phyloP scores from a whole-genome alignment of 192 early-diverging fungal genomes.

The Entomortierella chlamydospora region DNA sequence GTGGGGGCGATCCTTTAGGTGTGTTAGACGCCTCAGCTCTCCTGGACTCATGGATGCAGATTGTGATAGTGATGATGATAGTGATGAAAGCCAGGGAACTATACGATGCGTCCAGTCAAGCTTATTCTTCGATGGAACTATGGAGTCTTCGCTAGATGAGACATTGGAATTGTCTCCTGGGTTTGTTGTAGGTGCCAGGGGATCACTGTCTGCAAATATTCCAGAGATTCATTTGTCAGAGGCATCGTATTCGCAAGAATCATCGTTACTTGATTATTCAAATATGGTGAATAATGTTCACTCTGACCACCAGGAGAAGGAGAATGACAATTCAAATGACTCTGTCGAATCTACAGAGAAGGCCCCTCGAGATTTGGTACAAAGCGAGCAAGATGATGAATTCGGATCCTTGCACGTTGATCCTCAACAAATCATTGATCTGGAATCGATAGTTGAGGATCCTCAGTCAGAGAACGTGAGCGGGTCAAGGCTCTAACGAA shows the following conservation, averaged over 20 bases:
- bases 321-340: not conserved
- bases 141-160: not conserved
- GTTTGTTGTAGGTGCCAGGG: not conserved
- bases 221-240: not conserved
- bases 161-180: not conserved
- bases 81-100: constrained; percentile 12
- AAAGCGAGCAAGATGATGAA: not conserved
- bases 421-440: not conserved
- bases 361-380: no score
- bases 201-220: constrained; percentile 8
- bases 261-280: not conserved
- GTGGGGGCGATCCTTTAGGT: not conserved
- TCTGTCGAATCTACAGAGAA: not conserved
- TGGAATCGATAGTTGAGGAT: not conserved
- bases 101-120: not conserved
- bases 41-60: constrained; percentile 12
- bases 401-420: not conserved
- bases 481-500: no score
- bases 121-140: not conserved
- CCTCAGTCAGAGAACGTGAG: not conserved
- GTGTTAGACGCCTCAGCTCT: not conserved
- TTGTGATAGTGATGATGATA: constrained; percentile 8
- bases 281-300: not conserved
- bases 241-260: not conserved
- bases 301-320: not conserved